Conservation (phyloP, 2,329 filamentous ascomycete species). For the Incumbomyces lentus region DNA sequence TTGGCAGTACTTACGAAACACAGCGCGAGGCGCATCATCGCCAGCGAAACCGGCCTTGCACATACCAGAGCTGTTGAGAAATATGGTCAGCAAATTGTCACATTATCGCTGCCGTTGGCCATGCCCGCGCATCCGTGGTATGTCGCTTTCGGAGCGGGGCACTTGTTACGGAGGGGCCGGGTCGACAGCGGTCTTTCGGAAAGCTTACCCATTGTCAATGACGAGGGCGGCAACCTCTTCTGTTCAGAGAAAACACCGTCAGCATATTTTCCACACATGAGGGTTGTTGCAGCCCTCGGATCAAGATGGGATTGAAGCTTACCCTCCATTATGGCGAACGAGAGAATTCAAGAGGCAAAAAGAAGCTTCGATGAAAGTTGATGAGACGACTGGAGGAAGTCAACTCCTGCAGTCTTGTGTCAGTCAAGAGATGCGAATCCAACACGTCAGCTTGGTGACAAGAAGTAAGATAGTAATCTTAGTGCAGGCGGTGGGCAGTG, state of each 20-base stretch:
- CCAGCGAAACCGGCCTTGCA: slow-evolving; percentile 99
- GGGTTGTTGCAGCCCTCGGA: slow-evolving; percentile 16
- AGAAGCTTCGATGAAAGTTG: not conserved
- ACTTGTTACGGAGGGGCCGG: not conserved
- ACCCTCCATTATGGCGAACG: slow-evolving; percentile 52
- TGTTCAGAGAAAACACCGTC: slow-evolving; percentile 40
- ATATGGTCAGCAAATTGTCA: slow-evolving; percentile 16
- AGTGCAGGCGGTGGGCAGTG: slow-evolving; percentile 19
- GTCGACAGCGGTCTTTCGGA: slow-evolving; percentile 27
- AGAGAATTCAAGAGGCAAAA: slow-evolving; percentile 5
- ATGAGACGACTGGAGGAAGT: slow-evolving; percentile 1
- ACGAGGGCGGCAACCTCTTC: slow-evolving; percentile 99
- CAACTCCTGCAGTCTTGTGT: slow-evolving; percentile 4
- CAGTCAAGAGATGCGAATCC: slow-evolving; percentile 7
- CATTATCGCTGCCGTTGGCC: not conserved
- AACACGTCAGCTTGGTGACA: slow-evolving; percentile 13
- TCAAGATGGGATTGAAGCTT: slow-evolving; percentile 36
- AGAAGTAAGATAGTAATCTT: slow-evolving; percentile 19
- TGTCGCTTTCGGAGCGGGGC: slow-evolving; percentile 2
- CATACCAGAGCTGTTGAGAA: slow-evolving; percentile 82
- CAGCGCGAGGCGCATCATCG: slow-evolving; percentile 99
- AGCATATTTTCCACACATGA: slow-evolving; percentile 22
- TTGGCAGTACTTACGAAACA: slow-evolving; percentile 80
- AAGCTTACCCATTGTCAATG: slow-evolving; percentile 99
- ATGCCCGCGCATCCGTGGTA: not conserved